A percentile compares a stretch with the other conserved stretches of the same genome.
Conservation (phyloP, 1,139 yeast genomes). For the Yamadazyma epiphylla region DNA sequence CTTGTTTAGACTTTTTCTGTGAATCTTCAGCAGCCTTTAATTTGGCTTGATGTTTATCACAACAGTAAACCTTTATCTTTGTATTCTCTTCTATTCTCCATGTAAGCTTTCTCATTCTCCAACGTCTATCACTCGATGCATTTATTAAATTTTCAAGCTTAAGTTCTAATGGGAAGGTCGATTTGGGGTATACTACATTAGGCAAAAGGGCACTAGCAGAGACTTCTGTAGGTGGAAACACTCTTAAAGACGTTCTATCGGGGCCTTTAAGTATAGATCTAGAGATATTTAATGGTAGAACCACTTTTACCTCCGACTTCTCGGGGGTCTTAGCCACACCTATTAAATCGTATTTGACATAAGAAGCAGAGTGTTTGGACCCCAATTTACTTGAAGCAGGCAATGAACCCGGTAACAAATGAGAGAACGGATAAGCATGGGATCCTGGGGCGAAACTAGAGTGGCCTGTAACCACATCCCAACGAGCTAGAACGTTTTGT, state of each 20-base stretch:
- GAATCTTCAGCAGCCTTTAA: slow-evolving; percentile 44
- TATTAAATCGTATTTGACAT: slow-evolving; percentile 68
- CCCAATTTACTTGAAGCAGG: slow-evolving; percentile 77
- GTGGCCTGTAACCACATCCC: slow-evolving; percentile 74
- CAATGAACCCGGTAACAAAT: slow-evolving; percentile 81
- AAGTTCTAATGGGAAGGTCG: slow-evolving; percentile 78
- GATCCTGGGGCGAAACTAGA: slow-evolving; percentile 57
- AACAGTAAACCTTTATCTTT: slow-evolving; percentile 55
- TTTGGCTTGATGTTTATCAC: slow-evolving; percentile 52
- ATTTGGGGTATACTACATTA: slow-evolving; percentile 83
- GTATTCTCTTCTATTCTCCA: slow-evolving; percentile 91
- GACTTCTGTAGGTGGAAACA: slow-evolving; percentile 93
- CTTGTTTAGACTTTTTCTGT: slow-evolving; percentile 22
- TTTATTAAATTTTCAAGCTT: slow-evolving; percentile 73
- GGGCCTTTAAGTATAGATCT: slow-evolving; percentile 80
- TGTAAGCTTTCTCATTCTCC: slow-evolving; percentile 86
- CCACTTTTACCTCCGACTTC: slow-evolving; percentile 34
- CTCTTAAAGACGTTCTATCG: slow-evolving; percentile 81
- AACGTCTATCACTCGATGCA: slow-evolving; percentile 53
- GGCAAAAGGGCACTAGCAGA: slow-evolving; percentile 86
- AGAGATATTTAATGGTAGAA: slow-evolving; percentile 70
- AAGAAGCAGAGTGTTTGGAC: slow-evolving; percentile 46
- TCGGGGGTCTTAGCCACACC: slow-evolving; percentile 46
- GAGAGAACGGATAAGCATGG: slow-evolving; percentile 94
- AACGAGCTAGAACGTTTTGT: slow-evolving; percentile 65